A percentile compares a stretch with the other conserved stretches of the same genome.
Evolutionary conservation across 805 yeast genomes (phyloP).

Genomic region (Kuraishia cidri): DNA sequence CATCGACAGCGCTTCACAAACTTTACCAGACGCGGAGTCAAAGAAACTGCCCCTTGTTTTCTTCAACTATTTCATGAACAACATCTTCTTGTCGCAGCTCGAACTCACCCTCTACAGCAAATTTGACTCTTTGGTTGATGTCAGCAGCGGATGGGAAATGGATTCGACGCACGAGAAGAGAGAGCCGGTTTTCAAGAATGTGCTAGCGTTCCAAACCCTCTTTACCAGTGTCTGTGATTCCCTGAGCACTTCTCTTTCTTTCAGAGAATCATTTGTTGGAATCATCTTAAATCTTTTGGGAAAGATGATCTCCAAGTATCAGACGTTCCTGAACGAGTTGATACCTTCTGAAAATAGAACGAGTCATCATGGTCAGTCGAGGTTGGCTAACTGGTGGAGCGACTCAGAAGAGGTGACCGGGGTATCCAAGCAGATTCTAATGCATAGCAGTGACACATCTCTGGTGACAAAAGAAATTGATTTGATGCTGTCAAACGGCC

Average conservation of each 20-base stretch:
- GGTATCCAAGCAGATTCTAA: not conserved
- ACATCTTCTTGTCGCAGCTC: constrained; percentile 55
- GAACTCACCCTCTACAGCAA: constrained; percentile 43
- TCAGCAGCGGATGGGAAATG: constrained; percentile 25
- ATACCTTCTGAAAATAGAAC: constrained; percentile 6
- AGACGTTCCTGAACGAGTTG: constrained; percentile 18
- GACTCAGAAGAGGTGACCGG: not conserved
- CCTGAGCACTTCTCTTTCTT: constrained; percentile 52
- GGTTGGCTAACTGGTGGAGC: not conserved
- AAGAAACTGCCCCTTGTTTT: constrained; percentile 30
- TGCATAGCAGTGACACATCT: not conserved
- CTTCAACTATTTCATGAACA: constrained; percentile 56
- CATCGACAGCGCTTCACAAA: constrained; percentile 44
- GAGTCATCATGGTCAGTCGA: not conserved
- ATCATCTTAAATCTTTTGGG: constrained; percentile 30
- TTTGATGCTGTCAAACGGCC: constrained; percentile 2
- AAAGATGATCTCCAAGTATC: constrained; percentile 23
- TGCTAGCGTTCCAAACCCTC: constrained; percentile 35
- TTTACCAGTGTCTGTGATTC: constrained; percentile 38
- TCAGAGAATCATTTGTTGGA: constrained; percentile 45
- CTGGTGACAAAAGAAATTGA: constrained; percentile 1
- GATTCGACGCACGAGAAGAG: constrained; percentile 21
- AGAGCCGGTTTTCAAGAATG: constrained; percentile 27
- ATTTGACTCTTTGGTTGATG: constrained; percentile 37
- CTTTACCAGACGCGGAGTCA: constrained; percentile 21